Evolutionary conservation across 148 eudicot genomes (phyloP), one percentile per base, ranked within the genome.

Genomic region (Amaranthus hypochondriacus): DNA sequence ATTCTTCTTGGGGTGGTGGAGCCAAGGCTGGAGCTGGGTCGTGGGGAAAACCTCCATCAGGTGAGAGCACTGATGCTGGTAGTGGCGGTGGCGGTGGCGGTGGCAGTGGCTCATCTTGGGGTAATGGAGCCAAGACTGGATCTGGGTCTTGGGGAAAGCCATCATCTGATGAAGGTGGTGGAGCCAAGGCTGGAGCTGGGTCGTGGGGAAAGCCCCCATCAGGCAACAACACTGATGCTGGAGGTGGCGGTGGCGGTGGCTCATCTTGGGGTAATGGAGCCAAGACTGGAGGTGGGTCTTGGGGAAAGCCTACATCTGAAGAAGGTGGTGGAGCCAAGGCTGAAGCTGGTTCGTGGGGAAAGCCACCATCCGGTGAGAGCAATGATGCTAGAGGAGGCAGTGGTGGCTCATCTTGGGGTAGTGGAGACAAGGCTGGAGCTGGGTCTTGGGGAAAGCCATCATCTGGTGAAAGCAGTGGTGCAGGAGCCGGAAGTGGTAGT

Each of bases 61-160:
- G 70, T 48, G 54, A 49, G 9, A 47, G 48, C 44, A 61, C 52
- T 54, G 78, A 48, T 54, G 68, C 60, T 15, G 80, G 80, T 44
- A 73, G 56, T 15, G 67, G 58, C 13, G 78, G 73, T 67, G 64
- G 70, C 39, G 80, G 80, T 43, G 67, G 58, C 13, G 78, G 73
- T 67, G 64, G 70, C 39, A 76, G 80, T 43, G 83, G 74, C 18
- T 73, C 70, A 21, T 66, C 79, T 39, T 68, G 82, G 76, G 74
- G 83, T 9, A 68, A 56, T 42, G 70, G 56, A 67, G 28, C 56
- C 70, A 67, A 67, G 46, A 54, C 43, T 78, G 84, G 71, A 28
- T 1, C 39, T 28, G 39, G 39, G 50, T 70, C 78, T 47, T 72
- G 54, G 68, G 28, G 52, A 18, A 47, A 48, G 55, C 71, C 46